phyloP scores from a whole-genome alignment of 306 rosid genomes.

The Vigna nakashimae region DNA sequence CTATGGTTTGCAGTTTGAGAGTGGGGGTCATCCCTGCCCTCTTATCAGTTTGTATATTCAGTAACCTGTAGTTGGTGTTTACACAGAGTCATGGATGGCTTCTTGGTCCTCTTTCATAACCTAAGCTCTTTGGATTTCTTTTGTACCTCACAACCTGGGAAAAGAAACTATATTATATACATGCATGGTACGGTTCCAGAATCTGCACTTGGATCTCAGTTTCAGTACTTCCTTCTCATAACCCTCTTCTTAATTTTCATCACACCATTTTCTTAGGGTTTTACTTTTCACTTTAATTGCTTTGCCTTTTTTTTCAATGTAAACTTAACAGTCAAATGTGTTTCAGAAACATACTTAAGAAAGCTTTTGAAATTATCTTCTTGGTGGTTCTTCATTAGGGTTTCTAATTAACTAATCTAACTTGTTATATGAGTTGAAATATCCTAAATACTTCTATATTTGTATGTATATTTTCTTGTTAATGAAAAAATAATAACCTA shows the following conservation, averaged over 20 bases:
- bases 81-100: conserved; percentile 29
- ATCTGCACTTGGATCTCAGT: conserved; percentile 40
- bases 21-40: conserved; percentile 48
- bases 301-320: no score
- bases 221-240: conserved; percentile 16
- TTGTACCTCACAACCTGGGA: conserved; percentile 30
- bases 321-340: no score
- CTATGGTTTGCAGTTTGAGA: conserved; percentile 37
- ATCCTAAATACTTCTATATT: no score
- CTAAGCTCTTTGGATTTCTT: conserved; percentile 34
- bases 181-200: conserved; percentile 5
- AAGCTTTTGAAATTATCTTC: no score
- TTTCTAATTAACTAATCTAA: no score
- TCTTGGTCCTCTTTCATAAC: conserved; percentile 34
- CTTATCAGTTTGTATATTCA: conserved; percentile 39
- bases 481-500: no score
- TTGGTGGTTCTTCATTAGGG: no score
- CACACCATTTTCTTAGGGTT: no score
- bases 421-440: no score
- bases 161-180: conserved; percentile 34
- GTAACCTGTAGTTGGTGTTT: conserved; percentile 36
- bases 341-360: no score
- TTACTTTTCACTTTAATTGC: no score
- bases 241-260: not conserved
- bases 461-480: no score